Evolutionary conservation across 2,329 filamentous ascomycete genomes (phyloP).

Genomic region (Spiromastix sp.): DNA sequence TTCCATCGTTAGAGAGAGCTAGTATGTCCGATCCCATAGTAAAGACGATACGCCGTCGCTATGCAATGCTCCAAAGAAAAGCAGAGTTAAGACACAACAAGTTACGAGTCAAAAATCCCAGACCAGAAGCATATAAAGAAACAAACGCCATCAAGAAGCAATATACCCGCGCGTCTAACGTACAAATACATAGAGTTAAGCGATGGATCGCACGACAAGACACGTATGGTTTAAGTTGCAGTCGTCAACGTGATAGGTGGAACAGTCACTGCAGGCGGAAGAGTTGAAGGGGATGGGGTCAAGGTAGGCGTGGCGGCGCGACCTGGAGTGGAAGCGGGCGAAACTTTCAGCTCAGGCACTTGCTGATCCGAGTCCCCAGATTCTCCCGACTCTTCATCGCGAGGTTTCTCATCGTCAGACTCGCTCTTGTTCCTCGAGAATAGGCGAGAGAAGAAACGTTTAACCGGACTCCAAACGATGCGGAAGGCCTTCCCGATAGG

Average conservation of each 20-base stretch:
- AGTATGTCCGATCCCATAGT: conserved; percentile 1
- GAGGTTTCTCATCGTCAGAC: conserved; percentile 10
- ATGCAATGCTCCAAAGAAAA: conserved; percentile 6
- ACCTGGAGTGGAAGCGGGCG: not conserved
- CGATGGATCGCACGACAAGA: too few relatives aligned
- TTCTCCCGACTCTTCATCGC: conserved; percentile 10
- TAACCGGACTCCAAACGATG: too few relatives aligned
- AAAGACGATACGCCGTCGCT: conserved; percentile 3
- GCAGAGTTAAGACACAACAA: not conserved
- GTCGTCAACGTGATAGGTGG: conserved; percentile 32
- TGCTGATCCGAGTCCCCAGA: not conserved
- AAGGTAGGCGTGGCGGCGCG: too few relatives aligned
- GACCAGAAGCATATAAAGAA: not conserved
- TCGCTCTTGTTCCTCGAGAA: conserved; percentile 10
- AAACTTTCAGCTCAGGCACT: not conserved
- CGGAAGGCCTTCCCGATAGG: conserved; percentile 20
- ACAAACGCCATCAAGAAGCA: conserved; percentile 2
- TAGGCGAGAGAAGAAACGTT: conserved; percentile 16
- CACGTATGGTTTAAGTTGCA: too few relatives aligned
- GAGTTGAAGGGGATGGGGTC: too few relatives aligned
- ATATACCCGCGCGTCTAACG: not conserved
- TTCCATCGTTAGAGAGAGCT: too few relatives aligned
- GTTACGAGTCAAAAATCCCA: not conserved
- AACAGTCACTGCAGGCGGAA: too few relatives aligned
- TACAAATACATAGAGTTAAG: not conserved